phyloP scores from a whole-genome alignment of 495 filamentous ascomycete genomes.

The Apodospora peruviana region DNA sequence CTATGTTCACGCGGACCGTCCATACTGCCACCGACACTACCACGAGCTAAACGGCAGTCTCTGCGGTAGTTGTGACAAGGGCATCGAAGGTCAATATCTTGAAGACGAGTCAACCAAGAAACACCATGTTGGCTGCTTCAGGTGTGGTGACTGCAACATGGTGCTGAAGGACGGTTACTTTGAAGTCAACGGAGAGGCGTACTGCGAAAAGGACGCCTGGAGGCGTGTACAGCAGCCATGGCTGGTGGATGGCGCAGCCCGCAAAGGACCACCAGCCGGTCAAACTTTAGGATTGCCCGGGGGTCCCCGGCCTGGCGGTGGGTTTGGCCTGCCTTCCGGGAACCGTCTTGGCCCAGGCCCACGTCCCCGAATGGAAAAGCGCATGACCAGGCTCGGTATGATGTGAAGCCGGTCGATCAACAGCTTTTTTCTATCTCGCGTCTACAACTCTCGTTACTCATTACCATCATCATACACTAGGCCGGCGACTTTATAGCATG shows the following conservation, averaged over 20 bases:
- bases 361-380: conserved; percentile 56
- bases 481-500: too few species aligned
- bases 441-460: background rate
- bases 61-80: conserved; percentile 70
- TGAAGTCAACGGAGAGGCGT: conserved; percentile 49
- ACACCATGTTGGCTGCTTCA: conserved; percentile 84
- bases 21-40: conserved; percentile 90
- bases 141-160: conserved; percentile 60
- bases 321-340: conserved; percentile 7
- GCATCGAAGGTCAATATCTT: conserved; percentile 94
- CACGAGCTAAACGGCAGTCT: conserved; percentile 84
- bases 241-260: conserved; percentile 4
- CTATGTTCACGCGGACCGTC: conserved; percentile 80
- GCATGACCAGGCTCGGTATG: conserved; percentile 85
- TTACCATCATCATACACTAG: background rate
- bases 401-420: conserved; percentile 42
- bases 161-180: conserved; percentile 61
- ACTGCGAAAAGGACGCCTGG: conserved; percentile 84
- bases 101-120: conserved; percentile 73
- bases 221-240: conserved; percentile 38
- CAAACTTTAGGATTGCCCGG: conserved; percentile 12
- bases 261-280: conserved; percentile 1
- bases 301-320: conserved; percentile 8
- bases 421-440: too few species aligned
- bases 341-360: conserved; percentile 17